Evolutionary conservation across 2,329 filamentous ascomycete genomes (phyloP), one percentile per base, ranked within the genome.

Genomic region (Claviceps sp.): DNA sequence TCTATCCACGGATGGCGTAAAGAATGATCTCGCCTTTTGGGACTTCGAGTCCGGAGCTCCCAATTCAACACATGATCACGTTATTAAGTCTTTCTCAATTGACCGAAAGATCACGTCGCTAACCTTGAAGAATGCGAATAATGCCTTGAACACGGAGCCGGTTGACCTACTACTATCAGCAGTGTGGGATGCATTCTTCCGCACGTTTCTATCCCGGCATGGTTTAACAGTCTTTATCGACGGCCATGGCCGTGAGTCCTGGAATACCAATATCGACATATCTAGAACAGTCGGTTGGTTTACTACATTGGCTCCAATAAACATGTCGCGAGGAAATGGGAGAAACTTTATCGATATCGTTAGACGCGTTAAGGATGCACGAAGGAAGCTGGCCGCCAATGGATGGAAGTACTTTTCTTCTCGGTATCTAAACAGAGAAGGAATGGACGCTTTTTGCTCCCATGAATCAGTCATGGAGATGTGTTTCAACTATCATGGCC

Each of bases 231-330:
- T 53, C 64, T 56, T 53, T n/a, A 53, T 45, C 16, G 55, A 54
- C 22, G 45, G 55, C 13, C 55, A 56, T 22, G 55, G 66, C 4
- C 61, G 68, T 17, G 65, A 70, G 42, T 52, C 63, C 1, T 65
- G 60, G 62, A 56, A 61, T 42, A 39, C 55, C 5, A n/a, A 45
- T 2, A 54, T 66, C n/a, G 64, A 70, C 52, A 51, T 65, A 1
- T 62, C 64, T 5, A 47, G 60, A 19, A 69, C 66, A 2, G 65
- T 69, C 1, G 68, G 68, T 6, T 70, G 67, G 67, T 70, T 69
- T 53, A 68, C 68, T 0, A 64, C 63, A 1, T 55, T 69, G 30
- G 59, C 55, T 22, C 66, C 67, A 0, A 52, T 65, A 13, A 48
- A 51, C 1, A 38, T 55, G n/a, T 44, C 30, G 4, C 30, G 46